Conservation (phyloP, 2,329 filamentous ascomycete species). For the Onygenales sp. region DNA sequence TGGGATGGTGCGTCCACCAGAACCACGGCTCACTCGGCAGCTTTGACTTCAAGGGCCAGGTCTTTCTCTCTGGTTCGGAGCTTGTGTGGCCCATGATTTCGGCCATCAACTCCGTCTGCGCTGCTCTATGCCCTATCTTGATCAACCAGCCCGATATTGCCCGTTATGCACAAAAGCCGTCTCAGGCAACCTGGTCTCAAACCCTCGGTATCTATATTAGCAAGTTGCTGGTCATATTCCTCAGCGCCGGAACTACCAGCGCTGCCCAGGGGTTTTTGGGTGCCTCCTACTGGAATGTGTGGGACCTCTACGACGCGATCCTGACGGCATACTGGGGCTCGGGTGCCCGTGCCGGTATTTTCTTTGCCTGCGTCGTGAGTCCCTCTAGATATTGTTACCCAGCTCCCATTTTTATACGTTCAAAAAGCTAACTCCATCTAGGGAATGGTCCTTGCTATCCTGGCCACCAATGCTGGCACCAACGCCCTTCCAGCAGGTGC, state of each 20-base stretch:
- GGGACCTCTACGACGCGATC: conserved; percentile 35
- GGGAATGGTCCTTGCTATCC: conserved; percentile 29
- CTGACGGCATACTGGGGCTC: conserved; percentile 31
- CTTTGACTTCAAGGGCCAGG: conserved; percentile 9
- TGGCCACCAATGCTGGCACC: conserved; percentile 35
- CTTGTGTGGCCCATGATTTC: conserved; percentile 28
- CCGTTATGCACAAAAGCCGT: conserved; percentile 22
- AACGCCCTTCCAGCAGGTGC: conserved; percentile 35
- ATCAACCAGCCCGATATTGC: conserved; percentile 36
- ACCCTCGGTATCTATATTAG: neutral
- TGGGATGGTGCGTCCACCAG: conserved; percentile 18
- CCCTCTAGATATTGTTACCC: neutral
- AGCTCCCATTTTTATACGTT: no score
- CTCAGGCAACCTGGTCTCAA: conserved; percentile 12
- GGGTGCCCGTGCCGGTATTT: conserved; percentile 29
- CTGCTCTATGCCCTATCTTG: conserved; percentile 29
- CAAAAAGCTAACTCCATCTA: neutral
- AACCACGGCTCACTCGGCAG: conserved; percentile 8
- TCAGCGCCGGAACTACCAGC: conserved; percentile 21
- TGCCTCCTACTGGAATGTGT: conserved; percentile 36
- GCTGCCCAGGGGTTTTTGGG: conserved; percentile 25
- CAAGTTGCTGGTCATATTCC: neutral
- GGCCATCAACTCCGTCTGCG: conserved; percentile 35
- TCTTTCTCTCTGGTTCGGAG: conserved; percentile 9
- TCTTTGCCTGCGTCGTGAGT: conserved; percentile 24